Evolutionary conservation across 2,329 filamentous ascomycete species (phyloP).

Genomic region (Pestalotiopsis sp.): DNA sequence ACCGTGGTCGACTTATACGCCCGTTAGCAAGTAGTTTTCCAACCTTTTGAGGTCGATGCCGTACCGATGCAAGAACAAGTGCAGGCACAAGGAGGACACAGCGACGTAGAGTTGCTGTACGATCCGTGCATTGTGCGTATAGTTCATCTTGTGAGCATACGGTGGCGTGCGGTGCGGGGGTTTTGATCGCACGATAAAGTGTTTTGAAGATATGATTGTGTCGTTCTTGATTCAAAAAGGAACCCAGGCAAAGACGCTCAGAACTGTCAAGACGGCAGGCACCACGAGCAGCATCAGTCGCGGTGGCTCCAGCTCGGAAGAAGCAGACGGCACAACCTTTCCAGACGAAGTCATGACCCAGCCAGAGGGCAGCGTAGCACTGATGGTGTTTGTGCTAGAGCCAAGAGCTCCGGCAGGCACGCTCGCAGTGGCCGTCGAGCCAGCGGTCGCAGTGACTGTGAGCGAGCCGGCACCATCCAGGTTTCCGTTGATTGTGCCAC

Average conservation of each 20-base stretch:
- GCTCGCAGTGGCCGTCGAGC: constrained; percentile 63
- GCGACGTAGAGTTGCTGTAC: no score
- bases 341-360: constrained; percentile 81
- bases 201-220: neutral
- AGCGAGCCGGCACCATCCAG: constrained; percentile 55
- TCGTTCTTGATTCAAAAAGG: neutral
- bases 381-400: constrained; percentile 53
- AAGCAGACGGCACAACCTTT: constrained; percentile 75
- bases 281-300: constrained; percentile 53
- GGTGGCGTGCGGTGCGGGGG: neutral
- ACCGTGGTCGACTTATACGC: no score
- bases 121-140: neutral
- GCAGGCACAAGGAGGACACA: no score
- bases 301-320: constrained; percentile 47
- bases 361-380: constrained; percentile 68
- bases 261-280: constrained; percentile 14
- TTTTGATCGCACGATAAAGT: neutral
- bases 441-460: constrained; percentile 59
- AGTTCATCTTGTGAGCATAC: neutral
- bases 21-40: no score
- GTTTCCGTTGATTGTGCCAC: constrained; percentile 74
- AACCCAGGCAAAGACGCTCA: neutral
- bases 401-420: constrained; percentile 74
- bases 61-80: no score
- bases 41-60: no score